Base-by-base conservation (phyloP, 176 grass and related monocot species). In the Ampelocalamus luodianensis region DNA sequence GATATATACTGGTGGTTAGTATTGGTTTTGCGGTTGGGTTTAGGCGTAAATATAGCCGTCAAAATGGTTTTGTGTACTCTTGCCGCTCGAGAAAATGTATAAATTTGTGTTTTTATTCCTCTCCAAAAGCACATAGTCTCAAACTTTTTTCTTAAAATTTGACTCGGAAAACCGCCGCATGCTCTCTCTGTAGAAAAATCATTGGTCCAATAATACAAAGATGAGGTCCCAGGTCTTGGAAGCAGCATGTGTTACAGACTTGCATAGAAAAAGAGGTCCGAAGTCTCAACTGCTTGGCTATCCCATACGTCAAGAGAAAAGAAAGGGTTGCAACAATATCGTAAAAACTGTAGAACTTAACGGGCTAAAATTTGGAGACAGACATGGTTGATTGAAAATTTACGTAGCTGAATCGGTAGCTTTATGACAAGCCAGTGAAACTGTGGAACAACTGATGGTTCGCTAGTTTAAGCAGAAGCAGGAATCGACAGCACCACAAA, bases 1-100 rank as follows among this genome's bases (percentile, higher is more conserved):
- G 69, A 82, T 82, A 87, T 87, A 80, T 67, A 76, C 50, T 13
- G 32, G 82, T 62, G 77, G 87, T 84, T 84, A 74, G 68, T 66
- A 67, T 58, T 67, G 14, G 39, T 59, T 79, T 80, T 84, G 56
- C 60, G 59, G 87, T 22, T 48, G 20, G 36, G 49, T 76, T 87
- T 76, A 75, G 69, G 8, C 32, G 46, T 32, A 75, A 87, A 81
- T n/a, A 7, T 65, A 64, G n/a, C 32, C 44, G 0, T 72, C 55
- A 65, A 50, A 73, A 80, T 80, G 0, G 2, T 24, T 73, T 60
- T 80, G 29, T 58, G 6, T 5, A 4, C 26, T 34, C 71, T 50
- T 8, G 55, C 22, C 55, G n/a, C 55, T n/a, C 0, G 10, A 10
- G 55, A 29, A 68, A 68, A 9, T 16, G 6, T 54, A 32, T 1